Evolutionary conservation across 129 eudicot genomes (phyloP), one percentile per base, ranked within the genome.

Genomic region (Saposhnikovia divaricata): DNA sequence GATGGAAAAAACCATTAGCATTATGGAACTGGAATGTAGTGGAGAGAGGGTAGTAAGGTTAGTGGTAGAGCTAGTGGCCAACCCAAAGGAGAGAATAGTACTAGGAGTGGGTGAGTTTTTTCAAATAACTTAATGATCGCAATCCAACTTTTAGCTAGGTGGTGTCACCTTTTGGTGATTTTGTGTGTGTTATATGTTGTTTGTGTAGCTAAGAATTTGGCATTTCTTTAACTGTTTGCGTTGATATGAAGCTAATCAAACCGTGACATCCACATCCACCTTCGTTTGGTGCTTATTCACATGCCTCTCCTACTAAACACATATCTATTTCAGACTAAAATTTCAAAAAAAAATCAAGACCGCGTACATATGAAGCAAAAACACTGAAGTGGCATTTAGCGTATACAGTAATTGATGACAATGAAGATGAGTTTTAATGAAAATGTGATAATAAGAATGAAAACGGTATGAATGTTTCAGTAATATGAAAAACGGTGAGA

Each of bases 181-280:
- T 45, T 9, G 47, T 45, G 47, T 45, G 9, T 1, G 47, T 46
- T 21, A 31, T 71, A 5, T 34, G 38, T 19, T 81, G 28, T 31
- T 19, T 81, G 28, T 75, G 14, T 45, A 45, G 47, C 69, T 10
- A 55, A n/a, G 44, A 66, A 74, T 61, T 75, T 74, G 68, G 77
- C 5, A 38, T 77, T 83, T 85, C 13, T 89, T 89, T 28, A 0
- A 65, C 19, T 11, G 39, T 65, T 65, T 76, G 94, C 91, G 94
- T 90, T 82, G 87, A 79, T 85, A 84, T 81, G 82, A 90, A 90
- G 94, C 94, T 89, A 90, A 90, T 79, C 72, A 66, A 66, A 66
- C 39, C 16, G 81, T 75, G 84, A 84, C 76, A 82, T 83, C 88
- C 83, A 84, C 70, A 78, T 83, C 88, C 86, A 82, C 83, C 90